A percentile compares a stretch with the other conserved stretches of the same genome.
Evolutionary conservation across 108 stramenopile genomes (phyloP).

Genomic region (Stephanodiscus triporus): DNA sequence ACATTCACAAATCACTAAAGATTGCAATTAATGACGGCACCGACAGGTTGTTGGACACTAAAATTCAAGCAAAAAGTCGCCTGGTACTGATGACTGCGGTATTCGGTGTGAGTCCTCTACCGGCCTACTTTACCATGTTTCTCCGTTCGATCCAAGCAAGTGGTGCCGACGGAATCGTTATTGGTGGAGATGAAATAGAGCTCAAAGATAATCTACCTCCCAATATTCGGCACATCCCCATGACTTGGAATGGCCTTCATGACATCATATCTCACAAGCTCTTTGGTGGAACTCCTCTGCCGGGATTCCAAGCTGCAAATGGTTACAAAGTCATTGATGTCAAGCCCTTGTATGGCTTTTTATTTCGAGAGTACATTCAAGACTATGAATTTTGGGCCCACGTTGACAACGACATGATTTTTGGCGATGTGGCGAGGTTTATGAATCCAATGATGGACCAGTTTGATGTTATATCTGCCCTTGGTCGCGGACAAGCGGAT

Average conservation of each 20-base stretch:
- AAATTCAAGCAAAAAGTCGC: no score
- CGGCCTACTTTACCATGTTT: no score
- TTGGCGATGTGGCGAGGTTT: neutral
- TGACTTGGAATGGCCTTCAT: neutral
- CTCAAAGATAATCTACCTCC: neutral
- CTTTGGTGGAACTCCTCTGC: constrained; percentile 1
- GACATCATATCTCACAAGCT: neutral
- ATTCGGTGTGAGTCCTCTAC: no score
- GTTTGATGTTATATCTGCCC: constrained; percentile 3
- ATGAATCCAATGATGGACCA: neutral
- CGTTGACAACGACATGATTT: constrained; percentile 7
- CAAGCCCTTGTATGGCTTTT: constrained; percentile 9
- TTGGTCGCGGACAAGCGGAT: no score
- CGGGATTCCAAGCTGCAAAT: neutral
- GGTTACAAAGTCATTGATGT: neutral
- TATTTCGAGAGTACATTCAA: neutral
- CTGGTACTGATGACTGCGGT: no score
- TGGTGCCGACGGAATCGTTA: no score
- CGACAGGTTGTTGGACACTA: no score
- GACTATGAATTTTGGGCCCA: constrained; percentile 2
- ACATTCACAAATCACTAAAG: no score
- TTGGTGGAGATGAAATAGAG: no score
- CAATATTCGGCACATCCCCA: constrained; percentile 1
- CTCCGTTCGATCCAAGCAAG: no score
- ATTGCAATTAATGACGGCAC: no score